phyloP scores from a whole-genome alignment of 805 yeast genomes.

The Debaryomyces hansenii region DNA sequence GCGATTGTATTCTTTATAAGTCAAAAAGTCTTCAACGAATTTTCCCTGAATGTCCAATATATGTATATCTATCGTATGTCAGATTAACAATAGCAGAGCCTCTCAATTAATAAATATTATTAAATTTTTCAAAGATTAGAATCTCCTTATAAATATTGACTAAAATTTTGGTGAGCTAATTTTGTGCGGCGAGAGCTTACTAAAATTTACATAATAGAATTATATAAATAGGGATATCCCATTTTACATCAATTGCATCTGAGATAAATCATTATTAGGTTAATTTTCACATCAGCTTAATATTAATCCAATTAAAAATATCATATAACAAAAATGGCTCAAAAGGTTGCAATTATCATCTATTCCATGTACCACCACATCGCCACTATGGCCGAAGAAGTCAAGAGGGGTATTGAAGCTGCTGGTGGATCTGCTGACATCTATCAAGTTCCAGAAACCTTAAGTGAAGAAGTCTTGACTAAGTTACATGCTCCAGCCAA shows the following conservation, averaged over 20 bases:
- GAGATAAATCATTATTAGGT: too few relatives aligned
- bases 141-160: too few relatives aligned
- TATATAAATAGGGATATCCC: too few relatives aligned
- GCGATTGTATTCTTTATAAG: not conserved
- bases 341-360: slow-evolving; percentile 42
- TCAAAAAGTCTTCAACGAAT: not conserved
- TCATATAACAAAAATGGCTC: slow-evolving; percentile 24
- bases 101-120: not conserved
- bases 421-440: slow-evolving; percentile 72
- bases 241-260: too few relatives aligned
- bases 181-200: not conserved
- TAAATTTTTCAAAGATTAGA: not conserved
- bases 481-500: slow-evolving; percentile 60
- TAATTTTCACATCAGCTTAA: too few relatives aligned
- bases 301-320: too few relatives aligned
- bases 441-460: slow-evolving; percentile 75
- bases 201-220: not conserved
- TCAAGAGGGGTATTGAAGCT: slow-evolving; percentile 64
- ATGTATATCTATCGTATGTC: too few relatives aligned
- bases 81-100: too few relatives aligned
- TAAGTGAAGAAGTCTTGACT: slow-evolving; percentile 56
- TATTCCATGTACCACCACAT: slow-evolving; percentile 84
- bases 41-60: too few relatives aligned
- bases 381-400: slow-evolving; percentile 62
- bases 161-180: too few relatives aligned